Conservation (phyloP, 805 yeast species). For the Grigorovia jiainica region DNA sequence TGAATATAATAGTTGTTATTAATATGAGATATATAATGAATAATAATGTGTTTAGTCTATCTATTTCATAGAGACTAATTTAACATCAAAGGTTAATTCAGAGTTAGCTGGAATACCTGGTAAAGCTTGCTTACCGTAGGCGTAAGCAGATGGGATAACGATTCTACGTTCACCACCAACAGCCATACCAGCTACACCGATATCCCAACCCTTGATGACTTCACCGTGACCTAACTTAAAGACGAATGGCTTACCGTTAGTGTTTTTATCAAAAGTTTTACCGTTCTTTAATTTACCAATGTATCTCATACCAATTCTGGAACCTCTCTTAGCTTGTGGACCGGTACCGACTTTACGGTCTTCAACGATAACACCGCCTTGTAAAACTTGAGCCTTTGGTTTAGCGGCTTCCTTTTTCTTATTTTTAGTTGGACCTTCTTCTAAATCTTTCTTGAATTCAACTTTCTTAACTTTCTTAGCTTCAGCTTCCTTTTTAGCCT, state of each 20-base stretch:
- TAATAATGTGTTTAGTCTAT: background rate
- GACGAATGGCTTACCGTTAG: constrained; percentile 89
- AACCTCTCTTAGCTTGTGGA: constrained; percentile 75
- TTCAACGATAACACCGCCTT: constrained; percentile 90
- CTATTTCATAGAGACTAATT: constrained; percentile 82
- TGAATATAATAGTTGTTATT: background rate
- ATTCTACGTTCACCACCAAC: constrained; percentile 99
- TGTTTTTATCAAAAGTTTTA: constrained; percentile 92
- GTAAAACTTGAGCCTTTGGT: constrained; percentile 65
- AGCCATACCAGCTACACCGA: constrained; percentile 97
- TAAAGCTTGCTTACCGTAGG: constrained; percentile 86
- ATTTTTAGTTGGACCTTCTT: constrained; percentile 80
- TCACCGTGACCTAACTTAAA: constrained; percentile 94
- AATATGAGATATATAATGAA: background rate
- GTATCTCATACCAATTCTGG: constrained; percentile 93
- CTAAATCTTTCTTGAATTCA: constrained; percentile 81
- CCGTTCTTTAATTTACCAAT: constrained; percentile 97
- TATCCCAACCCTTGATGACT: constrained; percentile 97
- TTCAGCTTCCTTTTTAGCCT: constrained; percentile 28
- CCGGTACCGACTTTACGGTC: constrained; percentile 89
- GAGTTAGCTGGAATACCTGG: constrained; percentile 99
- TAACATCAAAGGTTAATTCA: constrained; percentile 91
- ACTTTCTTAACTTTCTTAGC: constrained; percentile 57
- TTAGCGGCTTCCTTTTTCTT: constrained; percentile 24
- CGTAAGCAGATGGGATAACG: constrained; percentile 90